Conservation (phyloP, 164 flowering plant genomes). For the Malania oleifera region DNA sequence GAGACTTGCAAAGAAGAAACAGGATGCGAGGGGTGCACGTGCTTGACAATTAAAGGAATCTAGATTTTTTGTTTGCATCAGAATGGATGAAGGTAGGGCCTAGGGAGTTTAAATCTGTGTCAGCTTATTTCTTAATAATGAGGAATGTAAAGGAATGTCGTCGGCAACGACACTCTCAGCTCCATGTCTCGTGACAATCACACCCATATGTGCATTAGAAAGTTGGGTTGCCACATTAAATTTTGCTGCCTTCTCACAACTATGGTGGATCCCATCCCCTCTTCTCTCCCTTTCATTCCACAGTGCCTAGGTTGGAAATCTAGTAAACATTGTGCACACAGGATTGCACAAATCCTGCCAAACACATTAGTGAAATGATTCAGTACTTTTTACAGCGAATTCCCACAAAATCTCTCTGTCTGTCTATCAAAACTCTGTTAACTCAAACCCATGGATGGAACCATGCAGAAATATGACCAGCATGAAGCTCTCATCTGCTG, state of each 20-base stretch:
- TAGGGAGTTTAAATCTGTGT: neutral
- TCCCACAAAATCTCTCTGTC: no score
- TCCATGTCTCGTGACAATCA: constrained; percentile 13
- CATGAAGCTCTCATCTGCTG: no score
- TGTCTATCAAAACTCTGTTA: no score
- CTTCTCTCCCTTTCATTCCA: constrained; percentile 17
- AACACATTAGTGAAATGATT: no score
- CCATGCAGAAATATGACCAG: no score
- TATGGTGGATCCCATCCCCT: constrained; percentile 22
- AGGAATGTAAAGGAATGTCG: constrained; percentile 22
- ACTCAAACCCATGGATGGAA: no score
- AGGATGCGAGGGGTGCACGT: constrained; percentile 4
- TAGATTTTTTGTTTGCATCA: neutral
- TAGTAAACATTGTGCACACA: constrained; percentile 8
- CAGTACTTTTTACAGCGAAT: no score
- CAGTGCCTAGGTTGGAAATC: constrained; percentile 13
- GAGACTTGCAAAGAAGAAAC: no score
- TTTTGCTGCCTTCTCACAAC: constrained; percentile 19
- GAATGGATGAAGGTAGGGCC: neutral
- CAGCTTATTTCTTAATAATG: constrained; percentile 7
- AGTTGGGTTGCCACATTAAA: constrained; percentile 17
- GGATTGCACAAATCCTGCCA: neutral
- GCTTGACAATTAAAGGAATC: neutral
- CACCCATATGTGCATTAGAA: constrained; percentile 4
- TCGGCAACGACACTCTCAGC: constrained; percentile 12